Percentiles rank a stretch among this genome's conserved stretches.
These are phyloP conservation scores for Pugionium cornutum DNA, from an alignment of 345 rosid genomes.

Conservation along the genomic window DNA sequence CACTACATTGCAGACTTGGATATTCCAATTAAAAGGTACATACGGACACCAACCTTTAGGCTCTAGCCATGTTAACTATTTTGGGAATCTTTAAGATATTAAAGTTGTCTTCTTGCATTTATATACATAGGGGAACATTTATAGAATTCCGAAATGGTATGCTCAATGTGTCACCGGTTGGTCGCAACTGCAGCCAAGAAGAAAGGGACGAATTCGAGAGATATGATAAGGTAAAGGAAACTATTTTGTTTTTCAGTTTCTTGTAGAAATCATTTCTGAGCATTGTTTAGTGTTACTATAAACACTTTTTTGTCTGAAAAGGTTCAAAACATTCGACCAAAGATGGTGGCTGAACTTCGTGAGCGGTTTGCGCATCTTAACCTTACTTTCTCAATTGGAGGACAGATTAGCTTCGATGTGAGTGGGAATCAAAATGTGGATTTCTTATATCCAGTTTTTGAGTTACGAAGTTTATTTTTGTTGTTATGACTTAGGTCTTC, in stretches of 20 bases:
- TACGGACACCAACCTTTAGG: slow-evolving; percentile 9
- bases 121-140: slow-evolving; percentile 77
- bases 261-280: background rate
- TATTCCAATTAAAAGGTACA: slow-evolving; percentile 92
- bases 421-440: slow-evolving; percentile 38
- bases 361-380: slow-evolving; percentile 90
- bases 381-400: slow-evolving; percentile 94
- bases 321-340: slow-evolving; percentile 81
- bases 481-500: slow-evolving; percentile 60
- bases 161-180: slow-evolving; percentile 96
- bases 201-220: slow-evolving; percentile 96
- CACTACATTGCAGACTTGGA: slow-evolving; percentile 96
- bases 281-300: slow-evolving; percentile 7
- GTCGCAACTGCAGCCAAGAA: slow-evolving; percentile 98
- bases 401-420: slow-evolving; percentile 98
- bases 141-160: slow-evolving; percentile 96
- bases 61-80: slow-evolving; percentile 6
- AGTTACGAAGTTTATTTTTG: slow-evolving; percentile 3
- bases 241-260: slow-evolving; percentile 16
- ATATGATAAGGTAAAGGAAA: slow-evolving; percentile 76
- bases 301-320: slow-evolving; percentile 45
- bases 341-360: slow-evolving; percentile 80
- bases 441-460: background rate
- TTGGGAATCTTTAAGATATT: background rate
- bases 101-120: slow-evolving; percentile 13